Evolutionary conservation across 1,284 basidiomycete species (phyloP).

Genomic region (Cutaneotrichosporon mucoides): DNA sequence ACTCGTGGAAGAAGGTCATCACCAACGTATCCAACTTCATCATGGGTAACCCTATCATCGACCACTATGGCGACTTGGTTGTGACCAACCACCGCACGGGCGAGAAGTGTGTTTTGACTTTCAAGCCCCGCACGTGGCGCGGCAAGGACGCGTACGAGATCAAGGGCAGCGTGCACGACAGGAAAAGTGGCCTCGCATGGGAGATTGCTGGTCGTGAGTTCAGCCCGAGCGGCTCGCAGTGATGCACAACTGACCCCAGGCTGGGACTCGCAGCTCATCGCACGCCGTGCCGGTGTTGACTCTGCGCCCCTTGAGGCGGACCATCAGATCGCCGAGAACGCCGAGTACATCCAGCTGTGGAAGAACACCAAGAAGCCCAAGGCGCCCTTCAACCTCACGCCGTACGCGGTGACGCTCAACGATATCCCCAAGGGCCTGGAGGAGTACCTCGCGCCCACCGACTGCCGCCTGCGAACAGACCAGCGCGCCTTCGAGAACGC

Average conservation of each 20-base stretch:
- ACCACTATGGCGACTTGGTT: slow-evolving; percentile 93
- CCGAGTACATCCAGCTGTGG: slow-evolving; percentile 63
- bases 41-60: slow-evolving; percentile 86
- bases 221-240: no score
- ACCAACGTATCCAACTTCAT: slow-evolving; percentile 93
- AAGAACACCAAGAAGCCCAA: slow-evolving; percentile 80
- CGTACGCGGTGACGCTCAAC: slow-evolving; percentile 80
- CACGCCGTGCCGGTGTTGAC: slow-evolving; percentile 65
- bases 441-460: slow-evolving; percentile 79
- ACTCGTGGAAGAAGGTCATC: slow-evolving; percentile 68
- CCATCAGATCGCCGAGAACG: slow-evolving; percentile 25
- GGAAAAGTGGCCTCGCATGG: slow-evolving; percentile 64
- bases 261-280: slow-evolving; percentile 93
- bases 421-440: slow-evolving; percentile 56
- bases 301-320: slow-evolving; percentile 56
- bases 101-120: slow-evolving; percentile 84
- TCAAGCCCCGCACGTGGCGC: slow-evolving; percentile 94
- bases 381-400: slow-evolving; percentile 90
- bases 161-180: slow-evolving; percentile 73
- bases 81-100: slow-evolving; percentile 87
- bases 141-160: slow-evolving; percentile 90
- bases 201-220: slow-evolving; percentile 78
- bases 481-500: slow-evolving; percentile 92
- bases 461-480: slow-evolving; percentile 89
- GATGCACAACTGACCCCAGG: slow-evolving; percentile 43